Evolutionary conservation across 495 filamentous ascomycete genomes (phyloP).

Genomic region (Aspergillus conjunctus): DNA sequence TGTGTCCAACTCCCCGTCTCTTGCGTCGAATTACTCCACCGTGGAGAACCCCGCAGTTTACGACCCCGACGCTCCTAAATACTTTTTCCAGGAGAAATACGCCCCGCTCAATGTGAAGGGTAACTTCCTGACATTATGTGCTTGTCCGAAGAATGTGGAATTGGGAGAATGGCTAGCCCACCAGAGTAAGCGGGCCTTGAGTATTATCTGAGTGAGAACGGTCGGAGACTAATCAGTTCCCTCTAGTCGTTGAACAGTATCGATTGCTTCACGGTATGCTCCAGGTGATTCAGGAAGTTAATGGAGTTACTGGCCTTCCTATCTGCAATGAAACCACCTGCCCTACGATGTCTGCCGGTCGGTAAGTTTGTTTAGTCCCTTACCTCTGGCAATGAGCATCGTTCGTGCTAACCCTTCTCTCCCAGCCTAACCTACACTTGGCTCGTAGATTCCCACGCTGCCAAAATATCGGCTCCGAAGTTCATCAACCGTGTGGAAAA

Average conservation of each 20-base stretch:
- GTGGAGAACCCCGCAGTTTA: constrained; percentile 52
- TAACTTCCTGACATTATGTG: constrained; percentile 93
- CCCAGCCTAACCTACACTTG: constrained; percentile 87
- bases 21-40: constrained; percentile 49
- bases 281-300: constrained; percentile 76
- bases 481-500: constrained; percentile 92
- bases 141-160: constrained; percentile 85
- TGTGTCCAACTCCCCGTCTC: constrained; percentile 60
- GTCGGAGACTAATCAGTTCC: constrained; percentile 24
- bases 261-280: constrained; percentile 83
- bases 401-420: constrained; percentile 9
- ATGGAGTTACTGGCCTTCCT: constrained; percentile 65
- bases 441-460: constrained; percentile 57
- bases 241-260: constrained; percentile 84
- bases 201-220: background rate
- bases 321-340: constrained; percentile 83
- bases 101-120: constrained; percentile 88
- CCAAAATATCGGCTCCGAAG: constrained; percentile 73
- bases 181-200: constrained; percentile 64
- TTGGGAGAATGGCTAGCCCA: constrained; percentile 92
- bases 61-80: constrained; percentile 61
- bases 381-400: background rate
- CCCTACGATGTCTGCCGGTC: constrained; percentile 87
- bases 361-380: constrained; percentile 58
- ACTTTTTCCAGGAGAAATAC: constrained; percentile 78